These are phyloP conservation scores for Epicoccum nigrum DNA, from an alignment of 2,329 filamentous ascomycete genomes.

Conservation along the genomic window DNA sequence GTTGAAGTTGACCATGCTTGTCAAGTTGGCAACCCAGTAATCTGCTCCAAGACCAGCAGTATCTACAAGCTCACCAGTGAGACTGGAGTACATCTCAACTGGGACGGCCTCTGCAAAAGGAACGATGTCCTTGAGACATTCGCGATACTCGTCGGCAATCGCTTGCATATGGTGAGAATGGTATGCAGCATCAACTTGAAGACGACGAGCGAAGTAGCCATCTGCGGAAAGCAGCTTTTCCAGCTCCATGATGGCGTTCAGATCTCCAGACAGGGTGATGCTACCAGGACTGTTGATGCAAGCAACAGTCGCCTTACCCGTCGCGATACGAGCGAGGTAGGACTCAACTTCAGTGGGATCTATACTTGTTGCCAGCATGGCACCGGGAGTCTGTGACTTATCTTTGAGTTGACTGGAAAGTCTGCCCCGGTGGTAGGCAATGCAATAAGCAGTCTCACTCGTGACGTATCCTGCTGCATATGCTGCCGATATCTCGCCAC, in stretches of 20 bases:
- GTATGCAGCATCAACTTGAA: not conserved
- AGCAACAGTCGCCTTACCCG: not conserved
- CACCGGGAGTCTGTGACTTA: too few relatives aligned
- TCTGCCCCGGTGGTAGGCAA: constrained; percentile 35
- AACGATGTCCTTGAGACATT: too few relatives aligned
- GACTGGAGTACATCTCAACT: too few relatives aligned
- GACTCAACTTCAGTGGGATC: not conserved
- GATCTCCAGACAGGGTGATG: not conserved
- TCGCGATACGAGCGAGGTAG: not conserved
- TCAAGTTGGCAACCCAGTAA: too few relatives aligned
- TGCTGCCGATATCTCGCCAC: not conserved
- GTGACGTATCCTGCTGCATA: constrained; percentile 31
- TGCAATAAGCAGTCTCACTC: constrained; percentile 19
- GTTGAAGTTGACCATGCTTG: too few relatives aligned
- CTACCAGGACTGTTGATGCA: not conserved
- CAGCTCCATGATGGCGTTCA: not conserved
- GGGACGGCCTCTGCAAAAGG: too few relatives aligned
- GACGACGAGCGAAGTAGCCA: not conserved
- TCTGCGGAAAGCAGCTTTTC: not conserved
- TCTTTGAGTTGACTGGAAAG: too few relatives aligned
- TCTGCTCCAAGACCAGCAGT: too few relatives aligned
- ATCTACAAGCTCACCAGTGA: too few relatives aligned
- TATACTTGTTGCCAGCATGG: not conserved
- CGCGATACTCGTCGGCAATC: not conserved
- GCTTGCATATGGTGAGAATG: not conserved